These are phyloP conservation scores for Cupressus sempervirens DNA, from an alignment of 75 land plant species.

Conservation along the genomic window DNA sequence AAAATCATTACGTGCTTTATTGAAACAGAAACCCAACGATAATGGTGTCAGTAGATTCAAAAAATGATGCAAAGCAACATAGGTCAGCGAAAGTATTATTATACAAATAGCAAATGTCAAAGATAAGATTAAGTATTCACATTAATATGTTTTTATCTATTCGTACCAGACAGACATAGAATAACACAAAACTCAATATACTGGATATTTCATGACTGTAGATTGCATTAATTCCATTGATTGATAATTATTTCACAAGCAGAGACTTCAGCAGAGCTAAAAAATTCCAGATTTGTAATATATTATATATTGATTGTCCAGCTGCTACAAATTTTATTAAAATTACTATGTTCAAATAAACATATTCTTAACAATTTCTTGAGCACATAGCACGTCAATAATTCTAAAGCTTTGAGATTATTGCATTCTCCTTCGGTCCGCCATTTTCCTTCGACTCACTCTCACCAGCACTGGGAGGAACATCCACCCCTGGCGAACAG, in stretches of 20 bases:
- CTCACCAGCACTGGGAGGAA: constrained; percentile 66
- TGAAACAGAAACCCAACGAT: background rate
- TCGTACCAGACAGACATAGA: background rate
- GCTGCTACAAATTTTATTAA: background rate
- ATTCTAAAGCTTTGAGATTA: constrained; percentile 52
- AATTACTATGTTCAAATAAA: background rate
- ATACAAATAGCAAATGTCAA: background rate
- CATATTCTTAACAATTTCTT: background rate
- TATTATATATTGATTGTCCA: background rate
- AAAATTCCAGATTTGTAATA: background rate
- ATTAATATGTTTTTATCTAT: background rate
- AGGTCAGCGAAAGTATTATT: background rate
- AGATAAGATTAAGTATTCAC: background rate
- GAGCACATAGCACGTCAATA: background rate
- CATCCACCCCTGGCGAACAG: constrained; percentile 94
- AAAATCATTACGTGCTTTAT: background rate
- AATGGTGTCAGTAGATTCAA: background rate
- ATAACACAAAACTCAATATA: background rate
- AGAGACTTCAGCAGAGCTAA: background rate
- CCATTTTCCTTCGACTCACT: constrained; percentile 43
- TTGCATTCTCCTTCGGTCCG: constrained; percentile 26
- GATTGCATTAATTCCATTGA: background rate
- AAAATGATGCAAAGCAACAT: background rate
- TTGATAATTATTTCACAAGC: background rate
- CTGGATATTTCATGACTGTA: background rate